Conservation (phyloP, 768 basidiomycete species). For the Porpolomopsis calyptriformis region DNA sequence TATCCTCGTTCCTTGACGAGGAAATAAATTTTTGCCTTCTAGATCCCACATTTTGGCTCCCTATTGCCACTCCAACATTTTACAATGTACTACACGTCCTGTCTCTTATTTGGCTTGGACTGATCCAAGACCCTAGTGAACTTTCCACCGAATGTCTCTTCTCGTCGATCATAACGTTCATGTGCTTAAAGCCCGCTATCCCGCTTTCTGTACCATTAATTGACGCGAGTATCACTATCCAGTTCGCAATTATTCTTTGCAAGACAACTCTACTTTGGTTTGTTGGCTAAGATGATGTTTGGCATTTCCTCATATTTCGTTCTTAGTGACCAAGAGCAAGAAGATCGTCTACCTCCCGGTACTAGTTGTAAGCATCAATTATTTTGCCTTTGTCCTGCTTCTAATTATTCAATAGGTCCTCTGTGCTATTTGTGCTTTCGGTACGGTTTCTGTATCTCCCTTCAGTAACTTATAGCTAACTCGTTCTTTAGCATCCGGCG, state of each 20-base stretch:
- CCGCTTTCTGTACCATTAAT: background rate
- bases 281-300: background rate
- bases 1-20: background rate
- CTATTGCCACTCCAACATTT: constrained; percentile 26
- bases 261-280: constrained; percentile 29
- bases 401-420: constrained; percentile 12
- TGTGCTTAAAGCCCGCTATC: constrained; percentile 22
- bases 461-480: background rate
- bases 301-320: background rate
- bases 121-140: constrained; percentile 17
- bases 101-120: background rate
- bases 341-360: constrained; percentile 21
- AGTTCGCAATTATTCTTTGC: constrained; percentile 38
- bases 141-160: constrained; percentile 33
- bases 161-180: constrained; percentile 33
- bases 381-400: background rate
- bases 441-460: constrained; percentile 13
- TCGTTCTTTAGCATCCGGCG: constrained; percentile 6
- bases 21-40: background rate
- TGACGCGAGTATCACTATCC: background rate
- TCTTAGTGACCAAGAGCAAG: constrained; percentile 4
- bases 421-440: constrained; percentile 21
- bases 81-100: constrained; percentile 24
- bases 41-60: constrained; percentile 37
- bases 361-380: constrained; percentile 17